Conservation (phyloP, 192 early-diverging fungal genomes). For the Entomortierella chlamydospora region DNA sequence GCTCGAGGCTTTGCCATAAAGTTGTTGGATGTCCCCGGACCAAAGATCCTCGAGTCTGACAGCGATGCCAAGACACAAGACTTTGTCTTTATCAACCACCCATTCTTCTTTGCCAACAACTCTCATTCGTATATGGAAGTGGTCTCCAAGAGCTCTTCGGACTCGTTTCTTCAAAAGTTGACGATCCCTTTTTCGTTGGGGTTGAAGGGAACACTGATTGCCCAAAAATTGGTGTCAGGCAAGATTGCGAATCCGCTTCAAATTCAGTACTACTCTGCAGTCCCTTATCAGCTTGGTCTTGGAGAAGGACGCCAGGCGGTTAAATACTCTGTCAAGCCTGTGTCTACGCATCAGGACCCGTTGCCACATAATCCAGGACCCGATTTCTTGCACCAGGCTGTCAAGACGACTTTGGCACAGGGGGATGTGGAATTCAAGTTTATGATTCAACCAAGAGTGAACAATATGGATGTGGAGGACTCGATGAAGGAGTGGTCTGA, state of each 20-base stretch:
- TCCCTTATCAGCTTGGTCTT: conserved; percentile 28
- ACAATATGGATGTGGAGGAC: conserved; percentile 34
- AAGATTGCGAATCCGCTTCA: conserved; percentile 41
- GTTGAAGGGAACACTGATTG: conserved; percentile 12
- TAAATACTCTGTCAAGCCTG: conserved; percentile 45
- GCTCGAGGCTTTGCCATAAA: conserved; percentile 41
- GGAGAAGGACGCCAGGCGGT: conserved; percentile 24
- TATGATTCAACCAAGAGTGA: conserved; percentile 22
- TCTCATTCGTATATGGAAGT: conserved; percentile 6
- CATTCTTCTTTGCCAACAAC: conserved; percentile 24
- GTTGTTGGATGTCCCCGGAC: conserved; percentile 21
- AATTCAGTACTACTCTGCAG: conserved; percentile 33
- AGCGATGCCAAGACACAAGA: conserved; percentile 36
- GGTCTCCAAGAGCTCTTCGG: conserved; percentile 1
- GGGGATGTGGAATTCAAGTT: conserved; percentile 27
- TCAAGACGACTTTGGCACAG: conserved; percentile 7
- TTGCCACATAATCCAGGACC: not conserved
- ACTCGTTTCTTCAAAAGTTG: not conserved
- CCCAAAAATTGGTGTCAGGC: not conserved
- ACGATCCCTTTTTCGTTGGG: conserved; percentile 29
- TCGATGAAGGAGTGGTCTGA: conserved; percentile 31
- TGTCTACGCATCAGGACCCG: not conserved
- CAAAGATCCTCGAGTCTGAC: conserved; percentile 33
- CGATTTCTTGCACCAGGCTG: conserved; percentile 27
- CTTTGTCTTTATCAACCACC: conserved; percentile 38